A percentile compares a stretch with the other conserved stretches of the same genome.
phyloP scores from a whole-genome alignment of 2,329 filamentous ascomycete species.

The Apiospora hydei region DNA sequence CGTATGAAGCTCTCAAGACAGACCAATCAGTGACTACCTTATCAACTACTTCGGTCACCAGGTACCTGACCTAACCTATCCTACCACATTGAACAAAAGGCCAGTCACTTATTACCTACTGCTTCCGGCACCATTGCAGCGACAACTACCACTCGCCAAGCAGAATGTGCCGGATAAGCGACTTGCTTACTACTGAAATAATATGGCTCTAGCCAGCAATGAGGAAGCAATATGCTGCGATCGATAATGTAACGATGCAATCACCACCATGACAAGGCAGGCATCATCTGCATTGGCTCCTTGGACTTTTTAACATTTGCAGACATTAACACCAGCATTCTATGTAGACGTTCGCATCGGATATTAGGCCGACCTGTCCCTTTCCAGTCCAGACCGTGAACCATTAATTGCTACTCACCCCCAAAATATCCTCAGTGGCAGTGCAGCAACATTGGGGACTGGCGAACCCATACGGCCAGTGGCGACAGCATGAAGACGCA shows the following conservation, averaged over 20 bases:
- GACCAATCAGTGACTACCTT: background rate
- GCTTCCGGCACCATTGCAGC: background rate
- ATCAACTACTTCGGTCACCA: background rate
- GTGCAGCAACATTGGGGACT: background rate
- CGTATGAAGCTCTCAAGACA: background rate
- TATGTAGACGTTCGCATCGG: background rate
- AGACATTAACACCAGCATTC: background rate
- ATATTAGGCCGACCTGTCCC: no score
- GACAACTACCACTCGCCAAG: background rate
- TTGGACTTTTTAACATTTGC: background rate
- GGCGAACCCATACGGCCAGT: background rate
- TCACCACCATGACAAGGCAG: background rate
- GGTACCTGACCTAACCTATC: background rate
- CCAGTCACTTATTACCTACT: background rate
- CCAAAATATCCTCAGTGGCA: background rate
- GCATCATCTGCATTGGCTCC: background rate
- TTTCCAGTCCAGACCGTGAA: background rate
- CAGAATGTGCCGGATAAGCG: conserved; percentile 8
- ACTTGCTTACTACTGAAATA: background rate
- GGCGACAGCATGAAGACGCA: background rate
- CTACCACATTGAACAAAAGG: background rate
- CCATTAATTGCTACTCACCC: background rate
- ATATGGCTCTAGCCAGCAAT: background rate
- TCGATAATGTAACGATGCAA: background rate
- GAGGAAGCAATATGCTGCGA: background rate